Base-by-base conservation (phyloP, 257 asterid genomes). In the Ajuga chamaepitys region DNA sequence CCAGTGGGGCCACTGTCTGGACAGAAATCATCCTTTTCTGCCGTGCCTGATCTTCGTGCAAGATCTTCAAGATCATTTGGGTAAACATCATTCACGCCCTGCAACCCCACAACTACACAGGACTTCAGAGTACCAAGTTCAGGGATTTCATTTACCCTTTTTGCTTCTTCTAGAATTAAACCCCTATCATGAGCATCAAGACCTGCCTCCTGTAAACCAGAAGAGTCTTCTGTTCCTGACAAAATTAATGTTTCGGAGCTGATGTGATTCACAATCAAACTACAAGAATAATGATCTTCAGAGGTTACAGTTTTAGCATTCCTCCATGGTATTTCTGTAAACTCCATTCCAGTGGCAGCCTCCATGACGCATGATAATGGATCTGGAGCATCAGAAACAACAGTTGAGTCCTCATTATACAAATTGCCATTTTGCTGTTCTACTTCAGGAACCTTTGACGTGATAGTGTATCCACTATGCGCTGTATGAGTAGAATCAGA, bases 121-220 rank as follows among this genome's bases (percentile, higher is more conserved):
- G 62, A 46, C 41, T 67, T 20, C 20, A 54, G 76, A 70, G 28
- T 52, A 66, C 62, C 81, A 37, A 20, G 70, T 53, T 48, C 74
- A 59, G 34, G 73, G 55, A 9, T 58, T 70, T 62, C 64, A 70
- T 70, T 45, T 18, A 53, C 17, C 72, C 34, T 65, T n/a, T 46
- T 28, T 37, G 61, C 84, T 58, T 75, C 77, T 56, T 64, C 77
- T 52, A 68, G 73, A 81, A 40, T 25, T 46, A 55, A 62, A 68
- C 66, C 67, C 67, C 61, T 60, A 37, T 55, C 77, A 66, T 44
- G 73, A 66, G 70, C 18, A 68, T 61, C 78, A 51, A 50, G 42
- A 63, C 44, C 77, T 40, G 18, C 61, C 41, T 30, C 52, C 22
- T 60, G 44, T 32, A 44, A 71, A 77, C 70, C 61, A 47, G 55